Evolutionary conservation across 495 filamentous ascomycete species (phyloP), one percentile per base, ranked within the genome.

Genomic region (Talaromyces wortmannii): DNA sequence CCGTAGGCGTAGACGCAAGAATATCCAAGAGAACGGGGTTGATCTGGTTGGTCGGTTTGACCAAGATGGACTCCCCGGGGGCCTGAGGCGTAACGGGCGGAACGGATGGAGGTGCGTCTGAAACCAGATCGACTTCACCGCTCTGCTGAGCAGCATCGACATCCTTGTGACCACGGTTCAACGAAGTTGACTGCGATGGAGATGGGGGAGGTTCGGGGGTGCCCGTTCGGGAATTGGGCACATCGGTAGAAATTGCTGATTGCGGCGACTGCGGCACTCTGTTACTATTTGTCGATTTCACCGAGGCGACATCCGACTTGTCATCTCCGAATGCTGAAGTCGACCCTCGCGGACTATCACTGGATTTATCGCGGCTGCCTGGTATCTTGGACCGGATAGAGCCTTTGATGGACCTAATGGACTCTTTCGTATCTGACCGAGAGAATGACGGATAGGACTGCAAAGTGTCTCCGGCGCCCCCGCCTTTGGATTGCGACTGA

Each of bases 371-470:
- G 70, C 72, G 62, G 76, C 80, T 64, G 69, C 82, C 78, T 69
- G 84, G 67, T 63, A 92, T 85, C 79, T 94, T 90, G n/a, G 83
- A 88, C 43, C 82, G 75, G 58, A 90, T 80, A 1, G 83, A 83
- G 40, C 79, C 85, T 48, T 84, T 79, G 63, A 97, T 81, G 1
- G 94, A 97, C 48, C 92, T 87, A 17, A 88, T 78, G 8, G 94
- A 97, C 60, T 96, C 95, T 70, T 91, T 91, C 42, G 94, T 98
- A 68, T 98, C 94, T 18, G 92, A 89, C 65, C 89, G 90, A 67
- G 86, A 88, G 69, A 98, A 91, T 18, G 94, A 95, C 36, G 92
- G 90, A 71, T 90, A 94, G 29, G 88, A 86, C 67, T 88, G 85
- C 53, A 92, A 71, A 56, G 74, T 66, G 59, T 85, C 82, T 56